Conservation (phyloP, 257 asterid species). For the Ballota nigra region DNA sequence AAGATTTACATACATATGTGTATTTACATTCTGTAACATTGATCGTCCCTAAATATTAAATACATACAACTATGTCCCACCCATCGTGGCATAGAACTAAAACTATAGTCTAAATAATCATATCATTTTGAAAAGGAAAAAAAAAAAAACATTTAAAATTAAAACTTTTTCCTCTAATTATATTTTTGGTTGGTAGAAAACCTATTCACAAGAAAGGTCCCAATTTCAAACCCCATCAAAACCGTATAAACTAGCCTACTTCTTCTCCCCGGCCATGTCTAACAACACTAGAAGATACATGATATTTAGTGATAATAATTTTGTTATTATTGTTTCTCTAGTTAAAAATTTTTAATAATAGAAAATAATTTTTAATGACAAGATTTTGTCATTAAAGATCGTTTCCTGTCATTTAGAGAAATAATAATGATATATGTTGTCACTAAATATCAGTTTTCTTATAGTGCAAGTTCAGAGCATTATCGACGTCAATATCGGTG, state of each 20-base stretch:
- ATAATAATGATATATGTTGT: too few relatives aligned
- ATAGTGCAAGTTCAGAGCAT: too few relatives aligned
- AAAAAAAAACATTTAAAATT: slow-evolving; percentile 10
- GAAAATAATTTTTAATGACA: too few relatives aligned
- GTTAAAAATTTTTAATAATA: too few relatives aligned
- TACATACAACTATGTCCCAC: slow-evolving; percentile 6
- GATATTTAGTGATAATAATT: too few relatives aligned
- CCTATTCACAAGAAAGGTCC: slow-evolving; percentile 28
- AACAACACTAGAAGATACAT: too few relatives aligned
- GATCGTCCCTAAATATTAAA: slow-evolving; percentile 2
- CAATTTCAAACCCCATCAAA: slow-evolving; percentile 22
- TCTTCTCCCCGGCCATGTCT: too few relatives aligned
- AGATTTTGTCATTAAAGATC: too few relatives aligned
- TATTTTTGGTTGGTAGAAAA: slow-evolving; percentile 32
- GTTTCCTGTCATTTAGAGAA: too few relatives aligned
- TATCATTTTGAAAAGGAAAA: not conserved
- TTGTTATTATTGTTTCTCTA: too few relatives aligned
- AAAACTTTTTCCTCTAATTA: slow-evolving; percentile 22
- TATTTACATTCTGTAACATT: slow-evolving; percentile 14
- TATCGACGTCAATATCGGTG: slow-evolving; percentile 37
- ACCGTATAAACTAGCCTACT: too few relatives aligned
- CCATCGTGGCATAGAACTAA: slow-evolving; percentile 13
- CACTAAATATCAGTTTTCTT: too few relatives aligned
- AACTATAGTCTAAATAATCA: slow-evolving; percentile 19
- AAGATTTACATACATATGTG: not conserved